phyloP scores from a whole-genome alignment of 257 asterid species.

The Nicotiana obtusifolia region DNA sequence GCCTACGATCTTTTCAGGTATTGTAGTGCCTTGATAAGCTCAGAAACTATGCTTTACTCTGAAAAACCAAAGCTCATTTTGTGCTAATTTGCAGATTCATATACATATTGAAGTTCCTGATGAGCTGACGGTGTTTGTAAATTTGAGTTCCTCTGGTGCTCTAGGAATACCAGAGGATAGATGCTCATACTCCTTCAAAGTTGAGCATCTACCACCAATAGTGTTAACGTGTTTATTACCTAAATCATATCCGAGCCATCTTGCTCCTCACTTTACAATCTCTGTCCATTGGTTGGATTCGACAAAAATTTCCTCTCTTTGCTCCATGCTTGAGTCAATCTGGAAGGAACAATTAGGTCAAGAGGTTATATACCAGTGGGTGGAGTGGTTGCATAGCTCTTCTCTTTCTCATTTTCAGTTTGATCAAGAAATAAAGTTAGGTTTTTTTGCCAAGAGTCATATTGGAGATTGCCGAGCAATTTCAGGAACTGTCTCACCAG shows the following conservation, averaged over 20 bases:
- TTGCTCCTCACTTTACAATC: constrained; percentile 61
- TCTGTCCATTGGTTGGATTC: constrained; percentile 63
- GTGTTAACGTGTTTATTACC: constrained; percentile 75
- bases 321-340: constrained; percentile 65
- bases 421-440: constrained; percentile 60
- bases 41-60: not conserved
- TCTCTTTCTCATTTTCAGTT: constrained; percentile 69
- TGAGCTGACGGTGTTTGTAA: constrained; percentile 46
- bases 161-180: constrained; percentile 20
- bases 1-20: constrained; percentile 70
- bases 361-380: constrained; percentile 87
- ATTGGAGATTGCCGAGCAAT: constrained; percentile 64
- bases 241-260: constrained; percentile 68
- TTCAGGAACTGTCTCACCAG: constrained; percentile 55
- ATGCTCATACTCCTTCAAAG: constrained; percentile 64
- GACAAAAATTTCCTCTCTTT: constrained; percentile 51
- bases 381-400: constrained; percentile 66
- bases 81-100: constrained; percentile 41
- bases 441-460: constrained; percentile 39
- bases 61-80: constrained; percentile 11
- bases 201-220: constrained; percentile 78
- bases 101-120: constrained; percentile 61
- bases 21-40: not conserved
- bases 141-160: constrained; percentile 39
- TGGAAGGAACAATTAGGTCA: constrained; percentile 74